Percentiles rank a stretch among this genome's conserved stretches.
Evolutionary conservation across 2,329 filamentous ascomycete genomes (phyloP).

Genomic region (Whalleya microplaca): DNA sequence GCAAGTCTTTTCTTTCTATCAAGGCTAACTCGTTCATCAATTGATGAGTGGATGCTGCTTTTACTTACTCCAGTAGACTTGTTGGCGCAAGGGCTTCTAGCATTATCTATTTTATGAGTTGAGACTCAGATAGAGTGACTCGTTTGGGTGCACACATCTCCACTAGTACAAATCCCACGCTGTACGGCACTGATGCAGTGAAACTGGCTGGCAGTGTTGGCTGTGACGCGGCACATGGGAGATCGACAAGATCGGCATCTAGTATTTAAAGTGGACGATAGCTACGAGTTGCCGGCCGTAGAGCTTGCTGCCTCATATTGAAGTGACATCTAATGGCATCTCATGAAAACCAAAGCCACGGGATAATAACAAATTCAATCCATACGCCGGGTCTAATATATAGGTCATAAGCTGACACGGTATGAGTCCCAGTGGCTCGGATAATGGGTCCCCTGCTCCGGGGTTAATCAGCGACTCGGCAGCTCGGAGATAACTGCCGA

Average conservation of each 20-base stretch:
- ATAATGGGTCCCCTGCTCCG: no score
- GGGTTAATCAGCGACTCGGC: no score
- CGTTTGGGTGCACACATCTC: background rate
- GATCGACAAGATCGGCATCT: background rate
- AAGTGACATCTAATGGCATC: background rate
- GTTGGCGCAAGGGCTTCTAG: background rate
- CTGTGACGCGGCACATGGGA: background rate
- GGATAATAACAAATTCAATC: no score
- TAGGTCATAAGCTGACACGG: no score
- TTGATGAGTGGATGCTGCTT: background rate
- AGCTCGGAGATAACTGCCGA: slow-evolving; percentile 11
- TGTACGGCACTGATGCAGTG: no score
- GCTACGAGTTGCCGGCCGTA: background rate
- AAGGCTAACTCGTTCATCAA: background rate
- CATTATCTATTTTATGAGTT: background rate
- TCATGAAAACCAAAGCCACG: no score
- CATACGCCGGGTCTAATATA: no score
- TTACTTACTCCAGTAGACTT: background rate
- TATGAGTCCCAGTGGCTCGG: no score
- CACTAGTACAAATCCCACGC: no score
- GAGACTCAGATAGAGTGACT: background rate
- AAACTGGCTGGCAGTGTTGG: no score
- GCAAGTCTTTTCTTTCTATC: background rate
- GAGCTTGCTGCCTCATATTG: background rate
- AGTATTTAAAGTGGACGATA: background rate